phyloP scores from a whole-genome alignment of 2,329 filamentous ascomycete genomes.

The Arachnopeziza araneosa region DNA sequence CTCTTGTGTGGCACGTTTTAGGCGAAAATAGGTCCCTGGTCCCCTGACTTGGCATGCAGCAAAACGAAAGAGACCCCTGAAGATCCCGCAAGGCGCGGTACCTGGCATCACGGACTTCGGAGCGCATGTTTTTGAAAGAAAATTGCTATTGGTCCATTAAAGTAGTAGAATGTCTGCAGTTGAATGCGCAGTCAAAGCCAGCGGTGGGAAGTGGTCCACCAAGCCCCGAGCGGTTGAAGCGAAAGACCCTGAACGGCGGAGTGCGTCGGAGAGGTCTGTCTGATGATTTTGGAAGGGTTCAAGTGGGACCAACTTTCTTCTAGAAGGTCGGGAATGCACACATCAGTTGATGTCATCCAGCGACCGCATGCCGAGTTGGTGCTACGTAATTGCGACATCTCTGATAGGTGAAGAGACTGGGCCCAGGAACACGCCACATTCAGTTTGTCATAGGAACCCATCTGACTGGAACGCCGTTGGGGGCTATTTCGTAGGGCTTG shows the following conservation, averaged over 20 bases:
- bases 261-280: not conserved
- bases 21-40: not conserved
- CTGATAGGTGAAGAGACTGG: not conserved
- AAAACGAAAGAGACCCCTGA: not conserved
- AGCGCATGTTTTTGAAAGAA: not conserved
- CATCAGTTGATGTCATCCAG: not conserved
- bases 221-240: not conserved
- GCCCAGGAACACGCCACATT: not conserved
- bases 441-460: slow-evolving; percentile 42
- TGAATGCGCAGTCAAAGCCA: no score
- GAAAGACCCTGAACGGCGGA: not conserved
- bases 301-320: not conserved
- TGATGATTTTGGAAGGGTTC: not conserved
- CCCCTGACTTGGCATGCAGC: not conserved
- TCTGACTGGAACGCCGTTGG: slow-evolving; percentile 53
- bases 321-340: not conserved
- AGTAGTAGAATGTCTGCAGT: no score
- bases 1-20: not conserved
- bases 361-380: no score
- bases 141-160: not conserved
- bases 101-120: not conserved
- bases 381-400: not conserved
- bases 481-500: slow-evolving; percentile 50
- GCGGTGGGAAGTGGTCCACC: no score
- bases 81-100: not conserved